Evolutionary conservation across 2,329 filamentous ascomycete genomes (phyloP), one percentile per base, ranked within the genome.

Genomic region (Westerdykella ornata): DNA sequence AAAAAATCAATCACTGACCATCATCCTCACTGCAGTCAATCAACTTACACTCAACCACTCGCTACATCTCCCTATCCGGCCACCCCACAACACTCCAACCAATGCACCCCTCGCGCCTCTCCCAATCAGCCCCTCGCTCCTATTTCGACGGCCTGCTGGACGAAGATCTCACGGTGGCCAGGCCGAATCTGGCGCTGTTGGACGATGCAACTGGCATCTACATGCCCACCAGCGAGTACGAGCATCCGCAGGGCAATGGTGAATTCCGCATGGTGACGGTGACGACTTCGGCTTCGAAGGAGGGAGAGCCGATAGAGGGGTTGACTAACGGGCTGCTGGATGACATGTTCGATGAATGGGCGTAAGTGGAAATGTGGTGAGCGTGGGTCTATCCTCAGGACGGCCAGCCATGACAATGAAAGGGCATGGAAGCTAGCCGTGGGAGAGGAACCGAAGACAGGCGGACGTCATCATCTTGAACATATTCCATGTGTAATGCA

Each of bases 251-350:
- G 17, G 42, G 38, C n/a, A 29, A 39, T 26, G 29, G 17, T 14
- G 15, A 45, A 12, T 47, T 49, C 34, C 38, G 42, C 2, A 49
- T 49, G 47, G 34, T 8, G 30, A 22, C 30, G 22, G 22, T 26
- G 22, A 26, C 22, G 22, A 8, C 22, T 7, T 7, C 4, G 7
- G 12, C 8, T 7, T 7, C 8, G 22, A 26, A 11, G 4, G 22
- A 8, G 22, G 22, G 12, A 11, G 8, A 7, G 22, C 22, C 22
- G 3, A 11, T 26, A 3, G 22, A 26, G 22, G 22, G 22, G 7
- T 26, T 26, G 22, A 11, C 8, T 3, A 26, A 11, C 4, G 22
- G 12, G 22, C 8, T 26, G 22, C 7, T 33, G 30, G 30, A 3
- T 8, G 30, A 33, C 14, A 11, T 33, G 30, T 33, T 5, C 3